phyloP scores from a whole-genome alignment of 495 filamentous ascomycete genomes.

The Hypoxylon rickii region DNA sequence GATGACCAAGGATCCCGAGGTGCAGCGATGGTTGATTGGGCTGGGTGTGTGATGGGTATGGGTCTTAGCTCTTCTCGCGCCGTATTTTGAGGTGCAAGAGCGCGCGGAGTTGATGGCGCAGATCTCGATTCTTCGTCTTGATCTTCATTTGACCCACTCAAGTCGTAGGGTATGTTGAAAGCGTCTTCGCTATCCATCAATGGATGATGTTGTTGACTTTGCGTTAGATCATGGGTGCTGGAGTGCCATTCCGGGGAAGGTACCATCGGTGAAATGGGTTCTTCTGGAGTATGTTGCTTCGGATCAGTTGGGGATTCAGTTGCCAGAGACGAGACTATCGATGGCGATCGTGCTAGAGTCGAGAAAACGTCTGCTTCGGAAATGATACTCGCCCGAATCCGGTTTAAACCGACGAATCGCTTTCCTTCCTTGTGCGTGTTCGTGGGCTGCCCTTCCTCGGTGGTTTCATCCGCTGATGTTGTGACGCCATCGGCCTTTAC shows the following conservation, averaged over 20 bases:
- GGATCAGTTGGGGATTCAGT: slow-evolving; percentile 47
- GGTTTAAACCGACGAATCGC: slow-evolving; percentile 64
- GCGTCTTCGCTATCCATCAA: slow-evolving; percentile 54
- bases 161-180: slow-evolving; percentile 55
- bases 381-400: slow-evolving; percentile 67
- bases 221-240: slow-evolving; percentile 32
- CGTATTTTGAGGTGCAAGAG: slow-evolving; percentile 27
- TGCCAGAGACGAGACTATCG: slow-evolving; percentile 64
- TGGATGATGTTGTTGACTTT: slow-evolving; percentile 35
- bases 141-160: slow-evolving; percentile 30
- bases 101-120: slow-evolving; percentile 51
- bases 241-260: slow-evolving; percentile 11
- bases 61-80: slow-evolving; percentile 7
- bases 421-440: slow-evolving; percentile 61
- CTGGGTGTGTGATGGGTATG: slow-evolving; percentile 26
- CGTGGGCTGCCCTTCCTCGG: slow-evolving; percentile 19
- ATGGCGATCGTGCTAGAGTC: slow-evolving; percentile 62
- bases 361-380: slow-evolving; percentile 77
- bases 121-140: slow-evolving; percentile 41
- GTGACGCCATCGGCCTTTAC: slow-evolving; percentile 71
- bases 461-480: slow-evolving; percentile 26
- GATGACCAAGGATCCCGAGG: slow-evolving; percentile 37
- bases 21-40: slow-evolving; percentile 40
- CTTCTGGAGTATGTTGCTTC: slow-evolving; percentile 24
- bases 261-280: slow-evolving; percentile 4